A percentile compares a stretch with the other conserved stretches of the same genome.
phyloP scores from a whole-genome alignment of 2,329 filamentous ascomycete genomes.

The Myriosclerotinia duriaeana region DNA sequence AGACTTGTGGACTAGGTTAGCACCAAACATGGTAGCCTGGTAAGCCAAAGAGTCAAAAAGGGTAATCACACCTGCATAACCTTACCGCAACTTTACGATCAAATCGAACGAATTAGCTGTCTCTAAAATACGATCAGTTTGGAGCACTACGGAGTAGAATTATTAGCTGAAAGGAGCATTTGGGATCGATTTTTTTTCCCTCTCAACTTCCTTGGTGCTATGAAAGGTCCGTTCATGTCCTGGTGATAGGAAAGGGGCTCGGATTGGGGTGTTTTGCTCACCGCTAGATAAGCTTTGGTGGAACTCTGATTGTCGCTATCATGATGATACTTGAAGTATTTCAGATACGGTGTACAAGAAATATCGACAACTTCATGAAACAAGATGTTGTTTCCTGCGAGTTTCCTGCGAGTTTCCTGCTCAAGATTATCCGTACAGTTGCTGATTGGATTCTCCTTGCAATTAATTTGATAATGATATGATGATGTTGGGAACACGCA shows the following conservation, averaged over 20 bases:
- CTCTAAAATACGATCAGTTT: conserved; percentile 4
- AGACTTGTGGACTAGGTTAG: background rate
- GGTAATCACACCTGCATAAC: conserved; percentile 12
- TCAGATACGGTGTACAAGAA: conserved; percentile 19
- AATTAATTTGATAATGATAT: conserved; percentile 7
- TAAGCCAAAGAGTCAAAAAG: conserved; percentile 10
- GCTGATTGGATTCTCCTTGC: conserved; percentile 13
- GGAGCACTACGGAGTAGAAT: background rate
- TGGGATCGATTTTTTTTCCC: background rate
- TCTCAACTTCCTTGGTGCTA: background rate
- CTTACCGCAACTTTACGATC: conserved; percentile 17
- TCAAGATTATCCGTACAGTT: background rate
- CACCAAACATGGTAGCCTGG: conserved; percentile 9
- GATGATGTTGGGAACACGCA: background rate
- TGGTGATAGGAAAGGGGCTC: conserved; percentile 18
- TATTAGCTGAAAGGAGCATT: conserved; percentile 17
- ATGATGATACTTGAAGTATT: conserved; percentile 17
- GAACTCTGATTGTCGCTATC: conserved; percentile 18
- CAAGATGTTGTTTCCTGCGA: background rate
- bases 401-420: background rate
- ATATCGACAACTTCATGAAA: conserved; percentile 10
- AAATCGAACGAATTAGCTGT: conserved; percentile 16
- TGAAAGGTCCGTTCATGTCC: conserved; percentile 13
- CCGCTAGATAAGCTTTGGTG: conserved; percentile 25
- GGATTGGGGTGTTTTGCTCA: conserved; percentile 20